Conservation (phyloP, 2,329 filamentous ascomycete genomes). For the Phialemoniopsis sp. region DNA sequence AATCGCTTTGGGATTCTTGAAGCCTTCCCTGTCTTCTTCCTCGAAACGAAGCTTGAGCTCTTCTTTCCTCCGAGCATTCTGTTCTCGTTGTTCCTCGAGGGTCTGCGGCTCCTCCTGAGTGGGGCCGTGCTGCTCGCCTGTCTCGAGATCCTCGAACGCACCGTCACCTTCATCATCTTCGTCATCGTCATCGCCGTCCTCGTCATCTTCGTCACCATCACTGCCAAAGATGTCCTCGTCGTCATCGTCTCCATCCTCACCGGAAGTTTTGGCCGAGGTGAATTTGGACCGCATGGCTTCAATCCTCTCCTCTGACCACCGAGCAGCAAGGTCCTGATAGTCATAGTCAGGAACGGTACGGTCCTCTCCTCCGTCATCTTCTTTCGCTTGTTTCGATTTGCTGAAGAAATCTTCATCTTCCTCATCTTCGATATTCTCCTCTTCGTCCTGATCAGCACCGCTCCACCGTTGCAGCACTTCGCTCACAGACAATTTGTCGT, state of each 20-base stretch:
- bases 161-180: slow-evolving; percentile 71
- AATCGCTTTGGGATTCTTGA: slow-evolving; percentile 82
- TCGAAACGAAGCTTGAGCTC: slow-evolving; percentile 93
- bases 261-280: slow-evolving; percentile 61
- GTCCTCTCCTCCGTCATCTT: slow-evolving; percentile 71
- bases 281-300: slow-evolving; percentile 73
- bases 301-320: slow-evolving; percentile 81
- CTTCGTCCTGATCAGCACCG: slow-evolving; percentile 55
- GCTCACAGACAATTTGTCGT: slow-evolving; percentile 68
- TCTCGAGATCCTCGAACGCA: slow-evolving; percentile 82
- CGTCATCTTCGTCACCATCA: slow-evolving; percentile 41
- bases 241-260: slow-evolving; percentile 47
- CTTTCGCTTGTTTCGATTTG: slow-evolving; percentile 58
- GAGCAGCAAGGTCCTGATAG: slow-evolving; percentile 74
- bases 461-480: slow-evolving; percentile 79
- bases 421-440: slow-evolving; percentile 48
- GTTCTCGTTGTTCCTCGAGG: slow-evolving; percentile 84
- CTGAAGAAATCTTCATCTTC: slow-evolving; percentile 63
- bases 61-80: slow-evolving; percentile 88
- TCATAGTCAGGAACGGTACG: slow-evolving; percentile 75
- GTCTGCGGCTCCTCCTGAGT: slow-evolving; percentile 40
- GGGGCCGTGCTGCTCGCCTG: slow-evolving; percentile 56
- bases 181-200: slow-evolving; percentile 48
- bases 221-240: slow-evolving; percentile 49
- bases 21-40: slow-evolving; percentile 95